A percentile compares a stretch with the other conserved stretches of the same genome.
Evolutionary conservation across 1,139 yeast species (phyloP).

Genomic region (Kodamaea sp.): DNA sequence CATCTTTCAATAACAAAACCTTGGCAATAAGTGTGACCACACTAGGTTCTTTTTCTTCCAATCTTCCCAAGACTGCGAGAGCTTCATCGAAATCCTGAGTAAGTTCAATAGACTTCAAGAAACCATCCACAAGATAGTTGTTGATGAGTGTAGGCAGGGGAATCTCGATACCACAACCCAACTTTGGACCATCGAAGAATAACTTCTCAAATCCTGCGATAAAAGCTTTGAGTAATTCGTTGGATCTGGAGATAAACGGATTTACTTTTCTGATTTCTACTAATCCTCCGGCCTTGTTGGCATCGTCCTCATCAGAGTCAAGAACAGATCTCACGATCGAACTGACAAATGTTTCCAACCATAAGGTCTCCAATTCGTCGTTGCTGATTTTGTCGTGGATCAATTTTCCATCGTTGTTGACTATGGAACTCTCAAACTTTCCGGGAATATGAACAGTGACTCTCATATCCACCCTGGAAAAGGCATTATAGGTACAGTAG

Average conservation of each 20-base stretch:
- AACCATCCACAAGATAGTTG: constrained; percentile 77
- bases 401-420: constrained; percentile 45
- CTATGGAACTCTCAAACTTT: constrained; percentile 49
- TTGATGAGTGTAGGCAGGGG: constrained; percentile 69
- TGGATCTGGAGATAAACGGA: constrained; percentile 57
- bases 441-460: constrained; percentile 49
- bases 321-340: constrained; percentile 67
- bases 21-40: constrained; percentile 59
- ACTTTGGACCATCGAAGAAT: constrained; percentile 63
- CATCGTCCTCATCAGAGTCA: constrained; percentile 67
- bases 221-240: constrained; percentile 53
- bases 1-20: constrained; percentile 58
- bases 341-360: constrained; percentile 74
- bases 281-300: constrained; percentile 50
- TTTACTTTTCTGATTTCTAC: constrained; percentile 50
- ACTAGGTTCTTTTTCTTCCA: constrained; percentile 45
- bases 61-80: constrained; percentile 49
- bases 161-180: constrained; percentile 68
- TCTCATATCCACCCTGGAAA: constrained; percentile 31
- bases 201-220: constrained; percentile 61
- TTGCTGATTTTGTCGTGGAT: constrained; percentile 38
- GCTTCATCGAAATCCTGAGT: constrained; percentile 68
- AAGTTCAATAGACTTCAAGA: constrained; percentile 61
- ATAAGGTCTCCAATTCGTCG: constrained; percentile 38
- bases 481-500: constrained; percentile 52